Conservation (phyloP, 345 rosid species). For the Linum trigynum region DNA sequence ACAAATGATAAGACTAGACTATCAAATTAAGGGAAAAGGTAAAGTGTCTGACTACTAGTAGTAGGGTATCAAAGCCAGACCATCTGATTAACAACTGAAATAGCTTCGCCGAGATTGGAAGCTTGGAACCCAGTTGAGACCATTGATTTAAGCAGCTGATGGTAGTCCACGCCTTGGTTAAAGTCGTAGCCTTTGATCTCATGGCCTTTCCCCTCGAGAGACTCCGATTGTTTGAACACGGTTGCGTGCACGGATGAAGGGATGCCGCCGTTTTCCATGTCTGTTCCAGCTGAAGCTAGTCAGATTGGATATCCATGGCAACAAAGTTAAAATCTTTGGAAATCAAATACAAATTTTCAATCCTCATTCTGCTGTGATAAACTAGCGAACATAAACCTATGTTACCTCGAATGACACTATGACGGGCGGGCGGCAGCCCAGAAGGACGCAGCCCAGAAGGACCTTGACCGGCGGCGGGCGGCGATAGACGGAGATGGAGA, state of each 20-base stretch:
- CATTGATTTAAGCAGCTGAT: conserved; percentile 57
- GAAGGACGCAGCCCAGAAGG: too few species aligned
- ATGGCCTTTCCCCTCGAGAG: conserved; percentile 45
- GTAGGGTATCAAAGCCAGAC: conserved; percentile 22
- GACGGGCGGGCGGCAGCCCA: too few species aligned
- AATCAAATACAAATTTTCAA: too few species aligned
- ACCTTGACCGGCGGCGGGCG: too few species aligned
- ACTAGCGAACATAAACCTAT: too few species aligned
- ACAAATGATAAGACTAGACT: background rate
- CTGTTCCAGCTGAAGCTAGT: too few species aligned
- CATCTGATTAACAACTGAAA: conserved; percentile 68
- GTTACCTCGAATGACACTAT: too few species aligned
- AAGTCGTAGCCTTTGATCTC: conserved; percentile 80
- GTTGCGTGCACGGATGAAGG: conserved; percentile 45
- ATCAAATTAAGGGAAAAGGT: background rate
- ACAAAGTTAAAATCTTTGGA: too few species aligned
- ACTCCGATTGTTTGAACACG: conserved; percentile 68
- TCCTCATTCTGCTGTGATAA: too few species aligned
- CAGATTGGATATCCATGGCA: too few species aligned
- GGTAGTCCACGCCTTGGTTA: conserved; percentile 51
- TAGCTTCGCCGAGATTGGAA: conserved; percentile 82
- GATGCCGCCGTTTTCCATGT: too few species aligned
- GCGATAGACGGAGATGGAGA: too few species aligned
- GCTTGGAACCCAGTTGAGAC: conserved; percentile 88
- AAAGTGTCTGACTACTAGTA: background rate